Percentiles rank a stretch among this genome's conserved stretches.
These are phyloP conservation scores for Cyathus striatus DNA, from an alignment of 768 basidiomycete genomes.

Conservation along the genomic window DNA sequence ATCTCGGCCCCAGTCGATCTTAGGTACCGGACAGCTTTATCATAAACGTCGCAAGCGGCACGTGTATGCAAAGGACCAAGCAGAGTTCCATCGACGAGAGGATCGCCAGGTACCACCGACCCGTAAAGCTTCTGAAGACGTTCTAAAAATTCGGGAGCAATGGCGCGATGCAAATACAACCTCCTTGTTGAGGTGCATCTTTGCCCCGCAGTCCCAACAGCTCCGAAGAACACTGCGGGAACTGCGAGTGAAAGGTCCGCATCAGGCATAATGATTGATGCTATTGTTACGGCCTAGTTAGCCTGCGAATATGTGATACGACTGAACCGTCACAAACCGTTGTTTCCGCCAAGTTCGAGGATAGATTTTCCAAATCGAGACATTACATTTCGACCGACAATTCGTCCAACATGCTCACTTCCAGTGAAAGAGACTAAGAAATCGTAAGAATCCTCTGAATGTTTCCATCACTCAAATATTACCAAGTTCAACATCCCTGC, in stretches of 20 bases:
- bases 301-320: too few relatives aligned
- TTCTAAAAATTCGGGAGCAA: slow-evolving; percentile 73
- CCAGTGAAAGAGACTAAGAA: slow-evolving; percentile 89
- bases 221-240: slow-evolving; percentile 89
- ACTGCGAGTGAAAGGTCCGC: slow-evolving; percentile 89
- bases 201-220: slow-evolving; percentile 74
- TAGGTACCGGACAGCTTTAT: slow-evolving; percentile 55
- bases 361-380: slow-evolving; percentile 86
- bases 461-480: slow-evolving; percentile 11
- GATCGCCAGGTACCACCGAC: slow-evolving; percentile 77
- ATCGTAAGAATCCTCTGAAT: slow-evolving; percentile 1
- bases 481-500: slow-evolving; percentile 76
- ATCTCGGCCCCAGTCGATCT: slow-evolving; percentile 68
- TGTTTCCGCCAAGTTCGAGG: slow-evolving; percentile 93
- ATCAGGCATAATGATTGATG: slow-evolving; percentile 89
- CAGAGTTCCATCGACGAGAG: slow-evolving; percentile 65
- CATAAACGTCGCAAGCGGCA: slow-evolving; percentile 65
- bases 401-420: slow-evolving; percentile 80
- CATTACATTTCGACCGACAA: slow-evolving; percentile 85
- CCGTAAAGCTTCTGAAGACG: slow-evolving; percentile 72
- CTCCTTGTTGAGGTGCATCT: slow-evolving; percentile 92
- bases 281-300: too few relatives aligned
- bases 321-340: slow-evolving; percentile 58
- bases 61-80: slow-evolving; percentile 83
- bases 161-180: slow-evolving; percentile 79